Evolutionary conservation across 2,329 filamentous ascomycete genomes (phyloP).

Genomic region (Leptodontidium sp.): DNA sequence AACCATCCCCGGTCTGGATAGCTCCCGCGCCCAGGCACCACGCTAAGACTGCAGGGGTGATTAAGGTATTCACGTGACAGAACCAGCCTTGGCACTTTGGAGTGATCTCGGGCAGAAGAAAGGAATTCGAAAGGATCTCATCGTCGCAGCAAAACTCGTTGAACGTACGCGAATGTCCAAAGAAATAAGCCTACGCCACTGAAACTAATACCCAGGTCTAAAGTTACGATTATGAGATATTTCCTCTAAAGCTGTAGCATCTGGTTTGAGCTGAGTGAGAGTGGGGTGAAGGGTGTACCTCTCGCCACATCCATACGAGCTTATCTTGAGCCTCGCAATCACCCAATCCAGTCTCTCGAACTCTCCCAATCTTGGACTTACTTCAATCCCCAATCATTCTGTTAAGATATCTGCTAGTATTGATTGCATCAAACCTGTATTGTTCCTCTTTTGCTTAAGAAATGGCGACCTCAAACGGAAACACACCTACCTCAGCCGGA

Average conservation of each 20-base stretch:
- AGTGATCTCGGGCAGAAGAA: background rate
- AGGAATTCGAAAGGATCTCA: too few species aligned
- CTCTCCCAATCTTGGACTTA: too few species aligned
- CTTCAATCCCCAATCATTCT: too few species aligned
- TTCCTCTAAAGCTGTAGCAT: too few species aligned
- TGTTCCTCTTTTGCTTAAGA: background rate
- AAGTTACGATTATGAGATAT: too few species aligned
- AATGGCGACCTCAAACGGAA: conserved; percentile 16
- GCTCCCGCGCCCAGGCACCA: background rate
- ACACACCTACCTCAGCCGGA: background rate
- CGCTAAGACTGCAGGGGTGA: background rate
- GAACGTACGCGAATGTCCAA: too few species aligned
- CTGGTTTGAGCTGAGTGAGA: background rate
- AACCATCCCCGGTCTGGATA: background rate
- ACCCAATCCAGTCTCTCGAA: background rate
- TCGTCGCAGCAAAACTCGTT: too few species aligned
- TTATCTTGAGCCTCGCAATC: background rate
- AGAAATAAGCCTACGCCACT: too few species aligned
- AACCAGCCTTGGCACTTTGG: background rate
- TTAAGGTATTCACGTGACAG: conserved; percentile 8
- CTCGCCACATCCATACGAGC: background rate
- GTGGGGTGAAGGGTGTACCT: background rate
- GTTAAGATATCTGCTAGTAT: background rate
- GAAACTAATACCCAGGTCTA: too few species aligned
- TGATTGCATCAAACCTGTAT: background rate